These are phyloP conservation scores for Amanita jacksonii DNA, from an alignment of 768 basidiomycete species.

Conservation along the genomic window DNA sequence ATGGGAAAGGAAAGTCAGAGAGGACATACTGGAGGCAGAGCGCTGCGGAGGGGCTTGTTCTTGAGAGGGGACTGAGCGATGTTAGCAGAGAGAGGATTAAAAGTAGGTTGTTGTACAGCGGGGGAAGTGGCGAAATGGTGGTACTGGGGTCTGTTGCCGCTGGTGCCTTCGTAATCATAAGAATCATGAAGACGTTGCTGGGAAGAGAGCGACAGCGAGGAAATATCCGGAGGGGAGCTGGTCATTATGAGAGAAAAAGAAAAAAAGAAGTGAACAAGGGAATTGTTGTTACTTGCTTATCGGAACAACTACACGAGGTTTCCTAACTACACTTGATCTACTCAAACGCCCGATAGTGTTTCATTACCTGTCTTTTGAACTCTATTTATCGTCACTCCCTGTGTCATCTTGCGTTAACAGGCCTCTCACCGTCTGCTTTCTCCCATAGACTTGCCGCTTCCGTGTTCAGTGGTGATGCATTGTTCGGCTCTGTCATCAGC, in stretches of 20 bases:
- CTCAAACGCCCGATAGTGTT: slow-evolving; percentile 1
- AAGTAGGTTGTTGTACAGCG: no score
- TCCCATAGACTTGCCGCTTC: slow-evolving; percentile 83
- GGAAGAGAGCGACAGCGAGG: slow-evolving; percentile 62
- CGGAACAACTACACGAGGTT: neutral
- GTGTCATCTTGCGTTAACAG: neutral
- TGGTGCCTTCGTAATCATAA: slow-evolving; percentile 74
- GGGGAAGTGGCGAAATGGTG: slow-evolving; percentile 55
- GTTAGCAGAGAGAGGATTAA: slow-evolving; percentile 17
- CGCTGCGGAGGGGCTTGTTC: slow-evolving; percentile 60
- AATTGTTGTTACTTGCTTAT: slow-evolving; percentile 26
- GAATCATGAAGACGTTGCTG: slow-evolving; percentile 79
- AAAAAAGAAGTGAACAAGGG: slow-evolving; percentile 20
- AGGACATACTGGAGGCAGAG: slow-evolving; percentile 61
- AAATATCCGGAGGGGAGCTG: slow-evolving; percentile 72
- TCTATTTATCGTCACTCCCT: neutral
- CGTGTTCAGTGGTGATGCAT: slow-evolving; percentile 81
- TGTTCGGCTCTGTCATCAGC: slow-evolving; percentile 68
- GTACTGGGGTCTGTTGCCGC: slow-evolving; percentile 48
- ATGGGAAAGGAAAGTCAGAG: slow-evolving; percentile 15
- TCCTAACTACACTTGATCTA: neutral
- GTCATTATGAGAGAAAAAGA: slow-evolving; percentile 51
- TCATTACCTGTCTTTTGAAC: slow-evolving; percentile 5
- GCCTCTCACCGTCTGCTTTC: slow-evolving; percentile 46
- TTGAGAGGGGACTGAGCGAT: slow-evolving; percentile 61